Conservation (phyloP, 163 green algal species). For the Chlorella variabilis region DNA sequence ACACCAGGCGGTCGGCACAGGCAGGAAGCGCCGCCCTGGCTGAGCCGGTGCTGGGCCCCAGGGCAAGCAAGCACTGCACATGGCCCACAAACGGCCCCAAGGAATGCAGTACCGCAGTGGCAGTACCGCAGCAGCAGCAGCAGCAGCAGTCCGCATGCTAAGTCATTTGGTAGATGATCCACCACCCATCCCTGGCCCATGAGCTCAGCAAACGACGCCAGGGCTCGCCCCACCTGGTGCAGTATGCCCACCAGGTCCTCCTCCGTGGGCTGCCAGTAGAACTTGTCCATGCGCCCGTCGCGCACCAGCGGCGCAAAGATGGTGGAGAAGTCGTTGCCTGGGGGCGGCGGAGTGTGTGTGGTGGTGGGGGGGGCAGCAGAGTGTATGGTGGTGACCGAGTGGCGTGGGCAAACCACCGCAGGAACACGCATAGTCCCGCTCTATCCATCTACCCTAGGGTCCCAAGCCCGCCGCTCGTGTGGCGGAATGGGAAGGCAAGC, state of each 20-base stretch:
- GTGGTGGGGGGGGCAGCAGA: neutral
- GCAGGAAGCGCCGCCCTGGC: neutral
- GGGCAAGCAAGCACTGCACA: neutral
- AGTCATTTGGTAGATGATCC: too few species aligned
- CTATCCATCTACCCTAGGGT: too few species aligned
- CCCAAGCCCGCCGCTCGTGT: too few species aligned
- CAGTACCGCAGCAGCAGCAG: neutral
- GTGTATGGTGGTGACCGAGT: neutral
- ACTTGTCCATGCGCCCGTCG: conserved; percentile 94
- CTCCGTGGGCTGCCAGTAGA: conserved; percentile 84
- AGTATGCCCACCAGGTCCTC: conserved; percentile 83
- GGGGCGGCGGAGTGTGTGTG: neutral
- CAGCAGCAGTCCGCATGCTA: too few species aligned
- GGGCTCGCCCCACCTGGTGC: conserved; percentile 69
- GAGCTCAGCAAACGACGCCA: too few species aligned
- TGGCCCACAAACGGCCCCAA: too few species aligned
- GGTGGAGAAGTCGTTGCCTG: conserved; percentile 87
- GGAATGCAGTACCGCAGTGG: neutral
- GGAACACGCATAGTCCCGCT: too few species aligned
- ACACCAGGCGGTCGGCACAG: neutral
- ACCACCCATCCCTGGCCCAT: too few species aligned
- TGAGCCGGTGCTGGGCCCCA: neutral
- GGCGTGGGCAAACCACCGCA: too few species aligned
- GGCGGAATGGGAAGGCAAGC: too few species aligned
- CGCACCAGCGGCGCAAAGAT: conserved; percentile 85